These are phyloP conservation scores for Aspergillus sp. DNA, from an alignment of 2,329 filamentous ascomycete species.

Conservation along the genomic window DNA sequence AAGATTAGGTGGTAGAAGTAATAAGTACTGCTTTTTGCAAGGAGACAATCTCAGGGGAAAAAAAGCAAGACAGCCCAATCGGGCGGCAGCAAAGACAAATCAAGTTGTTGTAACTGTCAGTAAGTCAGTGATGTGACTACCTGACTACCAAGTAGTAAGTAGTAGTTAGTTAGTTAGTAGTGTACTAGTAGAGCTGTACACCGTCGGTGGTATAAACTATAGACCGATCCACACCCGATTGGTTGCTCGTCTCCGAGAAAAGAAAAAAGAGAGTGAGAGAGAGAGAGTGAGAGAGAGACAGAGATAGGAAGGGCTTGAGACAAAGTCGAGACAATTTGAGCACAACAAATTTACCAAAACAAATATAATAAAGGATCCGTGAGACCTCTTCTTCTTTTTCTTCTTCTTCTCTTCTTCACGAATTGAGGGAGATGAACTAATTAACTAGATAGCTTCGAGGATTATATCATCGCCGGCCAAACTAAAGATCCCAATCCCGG, in stretches of 20 bases:
- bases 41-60: neutral
- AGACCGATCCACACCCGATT: slow-evolving; percentile 3
- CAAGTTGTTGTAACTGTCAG: neutral
- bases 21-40: neutral
- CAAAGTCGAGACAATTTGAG: too few relatives aligned
- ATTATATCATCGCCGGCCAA: slow-evolving; percentile 20
- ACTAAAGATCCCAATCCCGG: slow-evolving; percentile 17
- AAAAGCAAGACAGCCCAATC: slow-evolving; percentile 13
- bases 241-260: neutral
- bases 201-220: neutral
- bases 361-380: too few relatives aligned
- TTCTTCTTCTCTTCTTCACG: too few relatives aligned
- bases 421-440: too few relatives aligned
- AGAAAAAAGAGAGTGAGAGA: too few relatives aligned
- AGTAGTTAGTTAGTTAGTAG: neutral
- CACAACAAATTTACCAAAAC: too few relatives aligned
- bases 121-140: too few relatives aligned
- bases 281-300: too few relatives aligned
- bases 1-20: neutral
- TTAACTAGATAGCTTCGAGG: too few relatives aligned
- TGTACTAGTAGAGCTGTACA: neutral
- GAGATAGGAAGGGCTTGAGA: too few relatives aligned
- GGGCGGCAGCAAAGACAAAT: slow-evolving; percentile 7
- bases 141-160: neutral
- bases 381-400: too few relatives aligned